Evolutionary conservation across 495 filamentous ascomycete genomes (phyloP).

Genomic region (Hypoxylon fragiforme): DNA sequence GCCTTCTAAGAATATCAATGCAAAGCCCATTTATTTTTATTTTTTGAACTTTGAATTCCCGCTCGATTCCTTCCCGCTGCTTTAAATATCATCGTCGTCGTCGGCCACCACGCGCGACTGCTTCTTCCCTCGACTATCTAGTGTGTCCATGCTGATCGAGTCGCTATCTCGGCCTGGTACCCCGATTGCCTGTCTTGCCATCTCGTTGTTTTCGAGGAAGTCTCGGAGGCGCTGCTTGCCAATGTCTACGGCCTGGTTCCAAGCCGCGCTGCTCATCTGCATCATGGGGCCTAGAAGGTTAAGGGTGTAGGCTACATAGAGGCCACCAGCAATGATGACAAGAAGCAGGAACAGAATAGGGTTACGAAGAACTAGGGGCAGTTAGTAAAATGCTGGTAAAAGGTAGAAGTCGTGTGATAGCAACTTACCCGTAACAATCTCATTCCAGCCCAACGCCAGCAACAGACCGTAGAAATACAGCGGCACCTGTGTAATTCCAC

Average conservation of each 20-base stretch:
- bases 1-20: conserved; percentile 19
- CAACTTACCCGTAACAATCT: conserved; percentile 82
- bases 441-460: conserved; percentile 93
- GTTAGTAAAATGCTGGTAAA: conserved; percentile 44
- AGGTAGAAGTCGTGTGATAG: conserved; percentile 15
- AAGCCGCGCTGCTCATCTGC: conserved; percentile 89
- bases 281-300: conserved; percentile 96
- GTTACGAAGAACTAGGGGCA: conserved; percentile 76
- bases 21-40: neutral
- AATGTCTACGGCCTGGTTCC: conserved; percentile 81
- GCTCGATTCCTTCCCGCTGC: no score
- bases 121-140: conserved; percentile 65
- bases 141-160: conserved; percentile 58
- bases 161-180: conserved; percentile 60
- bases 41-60: no score
- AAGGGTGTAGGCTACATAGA: conserved; percentile 87
- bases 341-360: conserved; percentile 90
- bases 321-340: conserved; percentile 70
- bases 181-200: conserved; percentile 75
- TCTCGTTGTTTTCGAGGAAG: conserved; percentile 80
- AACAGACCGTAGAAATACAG: conserved; percentile 91
- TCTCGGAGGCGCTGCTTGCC: conserved; percentile 86
- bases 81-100: conserved; percentile 55
- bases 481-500: conserved; percentile 91
- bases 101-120: conserved; percentile 45